Conservation (phyloP, 75 land plant species). For the Pinus taeda region DNA sequence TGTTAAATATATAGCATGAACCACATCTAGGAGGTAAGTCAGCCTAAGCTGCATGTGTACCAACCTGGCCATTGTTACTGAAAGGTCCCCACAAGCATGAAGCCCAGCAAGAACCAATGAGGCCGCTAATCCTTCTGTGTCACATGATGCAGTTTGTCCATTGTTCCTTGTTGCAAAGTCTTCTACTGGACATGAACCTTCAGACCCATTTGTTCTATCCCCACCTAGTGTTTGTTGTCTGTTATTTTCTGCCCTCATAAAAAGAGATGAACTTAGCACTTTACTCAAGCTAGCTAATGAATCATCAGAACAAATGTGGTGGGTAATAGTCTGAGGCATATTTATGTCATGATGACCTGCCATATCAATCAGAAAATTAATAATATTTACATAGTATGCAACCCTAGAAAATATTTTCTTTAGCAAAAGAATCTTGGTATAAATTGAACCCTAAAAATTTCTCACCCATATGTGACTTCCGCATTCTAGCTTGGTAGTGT, state of each 20-base stretch:
- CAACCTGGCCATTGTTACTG: constrained; percentile 89
- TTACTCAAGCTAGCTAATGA: constrained; percentile 27
- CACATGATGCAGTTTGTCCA: neutral
- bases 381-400: neutral
- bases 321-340: constrained; percentile 60
- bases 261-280: constrained; percentile 5
- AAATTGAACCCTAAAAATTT: neutral
- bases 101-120: constrained; percentile 82
- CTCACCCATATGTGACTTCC: constrained; percentile 33
- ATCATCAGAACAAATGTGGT: constrained; percentile 43
- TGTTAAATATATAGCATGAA: neutral
- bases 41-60: constrained; percentile 1
- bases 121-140: neutral
- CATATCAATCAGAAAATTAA: constrained; percentile 10
- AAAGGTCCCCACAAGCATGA: constrained; percentile 98
- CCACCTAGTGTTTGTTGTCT: neutral
- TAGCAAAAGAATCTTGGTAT: constrained; percentile 7
- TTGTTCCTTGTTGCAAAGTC: neutral
- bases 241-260: neutral
- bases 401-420: neutral
- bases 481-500: constrained; percentile 57
- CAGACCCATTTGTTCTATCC: neutral
- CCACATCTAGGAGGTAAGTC: neutral
- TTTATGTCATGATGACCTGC: constrained; percentile 23
- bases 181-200: constrained; percentile 1